phyloP scores from a whole-genome alignment of 1,139 yeast species.

The Nakaseomyces uthaithaninus region DNA sequence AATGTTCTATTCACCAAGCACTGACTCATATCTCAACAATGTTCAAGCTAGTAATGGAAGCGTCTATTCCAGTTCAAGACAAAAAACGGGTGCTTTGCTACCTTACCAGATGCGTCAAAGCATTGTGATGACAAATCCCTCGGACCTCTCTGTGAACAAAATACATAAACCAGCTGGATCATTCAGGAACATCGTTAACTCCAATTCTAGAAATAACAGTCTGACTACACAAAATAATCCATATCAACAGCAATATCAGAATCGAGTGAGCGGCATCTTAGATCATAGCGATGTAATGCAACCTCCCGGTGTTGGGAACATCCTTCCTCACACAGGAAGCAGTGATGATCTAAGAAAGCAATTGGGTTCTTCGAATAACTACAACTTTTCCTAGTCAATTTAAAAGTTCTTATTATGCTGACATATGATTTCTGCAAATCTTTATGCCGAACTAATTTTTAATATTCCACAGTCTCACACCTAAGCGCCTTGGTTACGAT shows the following conservation, averaged over 20 bases:
- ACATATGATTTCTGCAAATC: no score
- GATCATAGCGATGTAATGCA: conserved; percentile 21
- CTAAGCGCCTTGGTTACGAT: no score
- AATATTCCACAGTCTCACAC: no score
- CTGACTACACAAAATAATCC: conserved; percentile 3
- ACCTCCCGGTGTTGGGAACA: conserved; percentile 23
- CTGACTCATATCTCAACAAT: conserved; percentile 1
- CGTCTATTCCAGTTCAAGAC: conserved; percentile 7
- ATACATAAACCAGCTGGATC: conserved; percentile 63
- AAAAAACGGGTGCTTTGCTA: conserved; percentile 6
- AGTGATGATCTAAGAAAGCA: conserved; percentile 34
- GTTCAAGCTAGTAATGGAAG: conserved; percentile 6
- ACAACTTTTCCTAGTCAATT: conserved; percentile 10
- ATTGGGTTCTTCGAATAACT: conserved; percentile 32
- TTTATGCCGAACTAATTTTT: no score
- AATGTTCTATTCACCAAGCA: conserved; percentile 16
- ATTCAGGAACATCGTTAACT: conserved; percentile 23
- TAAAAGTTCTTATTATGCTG: no score
- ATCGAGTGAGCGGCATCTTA: conserved; percentile 25
- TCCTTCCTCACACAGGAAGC: conserved; percentile 30
- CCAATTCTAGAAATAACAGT: conserved; percentile 5
- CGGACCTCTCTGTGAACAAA: conserved; percentile 47
- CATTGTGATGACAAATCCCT: conserved; percentile 67
- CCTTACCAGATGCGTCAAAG: conserved; percentile 51
- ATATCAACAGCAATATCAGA: conserved; percentile 12